Evolutionary conservation across 2,329 filamentous ascomycete species (phyloP).

Genomic region (Seiridium cupressi): DNA sequence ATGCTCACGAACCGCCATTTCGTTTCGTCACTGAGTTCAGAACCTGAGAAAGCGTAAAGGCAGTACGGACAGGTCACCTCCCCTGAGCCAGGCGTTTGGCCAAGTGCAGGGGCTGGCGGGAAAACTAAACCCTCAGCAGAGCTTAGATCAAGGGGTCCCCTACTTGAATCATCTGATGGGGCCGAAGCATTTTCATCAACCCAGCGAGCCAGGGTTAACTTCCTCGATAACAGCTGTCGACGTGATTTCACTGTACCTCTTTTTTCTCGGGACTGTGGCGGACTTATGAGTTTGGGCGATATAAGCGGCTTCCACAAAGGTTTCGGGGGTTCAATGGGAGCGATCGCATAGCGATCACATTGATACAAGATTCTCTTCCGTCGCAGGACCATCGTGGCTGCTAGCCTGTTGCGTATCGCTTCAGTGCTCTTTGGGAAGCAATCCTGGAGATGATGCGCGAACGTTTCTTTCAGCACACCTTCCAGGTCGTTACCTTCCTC

Average conservation of each 20-base stretch:
- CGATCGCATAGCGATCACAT: neutral
- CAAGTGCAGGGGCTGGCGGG: neutral
- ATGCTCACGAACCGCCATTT: neutral
- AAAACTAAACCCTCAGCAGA: neutral
- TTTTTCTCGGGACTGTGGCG: neutral
- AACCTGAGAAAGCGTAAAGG: neutral
- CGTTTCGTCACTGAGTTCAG: neutral
- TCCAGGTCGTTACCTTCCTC: neutral
- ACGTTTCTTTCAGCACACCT: neutral
- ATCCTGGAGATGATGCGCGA: neutral
- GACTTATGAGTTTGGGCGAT: neutral
- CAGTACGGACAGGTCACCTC: neutral
- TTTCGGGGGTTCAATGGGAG: neutral
- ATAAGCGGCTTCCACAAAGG: neutral
- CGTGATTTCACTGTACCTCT: neutral
- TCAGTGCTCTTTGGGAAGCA: neutral
- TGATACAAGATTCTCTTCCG: neutral
- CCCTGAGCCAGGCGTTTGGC: accelerated
- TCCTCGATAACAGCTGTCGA: neutral
- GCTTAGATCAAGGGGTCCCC: neutral
- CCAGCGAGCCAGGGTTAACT: no score
- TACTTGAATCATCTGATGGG: neutral
- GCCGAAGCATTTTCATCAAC: no score
- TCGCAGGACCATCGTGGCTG: neutral
- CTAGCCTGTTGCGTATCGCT: neutral